A percentile compares a stretch with the other conserved stretches of the same genome.
Evolutionary conservation across 2,329 filamentous ascomycete genomes (phyloP).

Genomic region (Aspergillus tamarii): DNA sequence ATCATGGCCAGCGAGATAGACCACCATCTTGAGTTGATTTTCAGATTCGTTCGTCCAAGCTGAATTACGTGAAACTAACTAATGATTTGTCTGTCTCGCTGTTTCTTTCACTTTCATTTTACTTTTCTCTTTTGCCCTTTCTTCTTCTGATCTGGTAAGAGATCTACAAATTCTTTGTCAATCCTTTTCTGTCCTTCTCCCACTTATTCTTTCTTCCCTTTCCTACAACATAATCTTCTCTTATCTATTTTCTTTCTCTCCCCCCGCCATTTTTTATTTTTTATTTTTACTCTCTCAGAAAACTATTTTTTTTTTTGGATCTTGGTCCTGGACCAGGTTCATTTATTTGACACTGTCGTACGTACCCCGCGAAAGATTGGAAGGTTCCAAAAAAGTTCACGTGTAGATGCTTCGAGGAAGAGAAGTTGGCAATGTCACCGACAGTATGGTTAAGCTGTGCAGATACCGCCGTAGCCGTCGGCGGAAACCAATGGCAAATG

Average conservation of each 20-base stretch:
- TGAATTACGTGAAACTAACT: constrained; percentile 8
- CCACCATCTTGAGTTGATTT: not conserved
- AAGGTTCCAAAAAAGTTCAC: not conserved
- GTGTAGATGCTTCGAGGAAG: constrained; percentile 4
- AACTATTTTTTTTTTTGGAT: not conserved
- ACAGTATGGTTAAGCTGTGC: constrained; percentile 9
- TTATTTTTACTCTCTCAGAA: not conserved
- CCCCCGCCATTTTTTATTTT: no score
- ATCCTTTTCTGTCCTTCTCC: constrained; percentile 10
- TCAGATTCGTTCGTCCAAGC: not conserved
- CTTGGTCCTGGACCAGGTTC: not conserved
- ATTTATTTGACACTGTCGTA: not conserved
- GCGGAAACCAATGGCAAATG: constrained; percentile 6
- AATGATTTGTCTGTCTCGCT: not conserved
- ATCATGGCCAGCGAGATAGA: not conserved
- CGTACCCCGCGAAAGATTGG: not conserved
- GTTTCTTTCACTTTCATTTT: constrained; percentile 7
- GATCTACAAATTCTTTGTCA: not conserved
- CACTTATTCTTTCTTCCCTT: constrained; percentile 15
- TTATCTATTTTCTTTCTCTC: not conserved
- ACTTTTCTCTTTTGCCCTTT: not conserved
- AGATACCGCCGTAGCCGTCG: constrained; percentile 11
- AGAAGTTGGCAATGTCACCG: constrained; percentile 6
- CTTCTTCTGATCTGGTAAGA: not conserved
- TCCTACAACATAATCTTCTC: not conserved